phyloP scores from a whole-genome alignment of 2,329 filamentous ascomycete species.

The Aspergillus hortae region DNA sequence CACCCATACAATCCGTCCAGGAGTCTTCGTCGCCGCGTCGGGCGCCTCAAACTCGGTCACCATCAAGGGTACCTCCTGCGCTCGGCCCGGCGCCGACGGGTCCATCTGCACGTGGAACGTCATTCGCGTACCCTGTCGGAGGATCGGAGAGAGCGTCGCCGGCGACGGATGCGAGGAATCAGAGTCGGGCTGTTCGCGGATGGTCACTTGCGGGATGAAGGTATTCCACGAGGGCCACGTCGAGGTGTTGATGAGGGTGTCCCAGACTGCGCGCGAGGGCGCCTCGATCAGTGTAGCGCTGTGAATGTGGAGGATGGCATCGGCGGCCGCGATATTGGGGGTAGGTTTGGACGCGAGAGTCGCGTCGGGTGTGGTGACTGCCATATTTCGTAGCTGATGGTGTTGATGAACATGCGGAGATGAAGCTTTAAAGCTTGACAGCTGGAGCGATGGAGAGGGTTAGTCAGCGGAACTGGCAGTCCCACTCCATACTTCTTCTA shows the following conservation, averaged over 20 bases:
- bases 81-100: slow-evolving; percentile 21
- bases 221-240: slow-evolving; percentile 48
- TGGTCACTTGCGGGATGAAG: slow-evolving; percentile 44
- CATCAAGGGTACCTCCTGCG: slow-evolving; percentile 22
- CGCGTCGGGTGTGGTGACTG: not conserved
- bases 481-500: not conserved
- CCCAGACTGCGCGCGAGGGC: slow-evolving; percentile 41
- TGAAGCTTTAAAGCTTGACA: not conserved
- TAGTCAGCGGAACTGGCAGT: not conserved
- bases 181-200: slow-evolving; percentile 38
- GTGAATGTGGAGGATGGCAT: slow-evolving; percentile 29
- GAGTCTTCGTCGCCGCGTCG: slow-evolving; percentile 12
- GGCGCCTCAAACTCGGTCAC: slow-evolving; percentile 35
- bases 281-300: slow-evolving; percentile 39
- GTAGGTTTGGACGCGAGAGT: slow-evolving; percentile 11
- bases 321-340: slow-evolving; percentile 28
- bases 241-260: slow-evolving; percentile 42
- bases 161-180: slow-evolving; percentile 5
- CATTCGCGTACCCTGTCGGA: slow-evolving; percentile 41
- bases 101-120: slow-evolving; percentile 45
- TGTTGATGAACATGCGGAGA: not conserved
- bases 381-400: not conserved
- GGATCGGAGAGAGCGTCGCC: slow-evolving; percentile 19
- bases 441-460: not conserved
- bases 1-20: slow-evolving; percentile 28